Percentiles rank a stretch among this genome's conserved stretches.
Conservation (phyloP, 768 basidiomycete species). For the Termitomyces sp. region DNA sequence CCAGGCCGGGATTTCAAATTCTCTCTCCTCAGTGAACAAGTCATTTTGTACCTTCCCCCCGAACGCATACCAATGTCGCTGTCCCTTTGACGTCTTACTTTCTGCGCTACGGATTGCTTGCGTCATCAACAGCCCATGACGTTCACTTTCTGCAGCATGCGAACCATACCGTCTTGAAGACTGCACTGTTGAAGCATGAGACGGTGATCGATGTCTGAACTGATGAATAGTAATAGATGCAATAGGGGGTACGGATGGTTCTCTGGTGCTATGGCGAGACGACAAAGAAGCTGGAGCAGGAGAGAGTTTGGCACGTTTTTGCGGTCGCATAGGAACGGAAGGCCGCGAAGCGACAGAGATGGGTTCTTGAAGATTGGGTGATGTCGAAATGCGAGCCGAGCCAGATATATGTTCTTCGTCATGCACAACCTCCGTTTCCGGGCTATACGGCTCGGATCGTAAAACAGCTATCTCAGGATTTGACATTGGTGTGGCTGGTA, state of each 20-base stretch:
- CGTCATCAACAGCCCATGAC: conserved; percentile 32
- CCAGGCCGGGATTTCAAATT: conserved; percentile 61
- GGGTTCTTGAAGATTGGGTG: conserved; percentile 7
- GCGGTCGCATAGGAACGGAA: conserved; percentile 2
- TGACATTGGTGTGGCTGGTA: conserved; percentile 22
- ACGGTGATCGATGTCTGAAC: conserved; percentile 13
- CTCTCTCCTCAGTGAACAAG: conserved; percentile 39
- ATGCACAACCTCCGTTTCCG: conserved; percentile 5
- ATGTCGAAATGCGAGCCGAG: conserved; percentile 1
- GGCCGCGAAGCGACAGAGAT: conserved; percentile 3
- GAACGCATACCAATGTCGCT: conserved; percentile 56
- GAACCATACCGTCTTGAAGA: conserved; percentile 16
- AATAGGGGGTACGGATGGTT: conserved; percentile 26
- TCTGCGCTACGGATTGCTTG: conserved; percentile 49
- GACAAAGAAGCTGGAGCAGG: conserved; percentile 4
- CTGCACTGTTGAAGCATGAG: conserved; percentile 16
- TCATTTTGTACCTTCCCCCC: conserved; percentile 53
- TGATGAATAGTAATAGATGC: conserved; percentile 20
- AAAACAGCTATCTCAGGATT: conserved; percentile 27
- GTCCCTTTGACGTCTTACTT: conserved; percentile 44
- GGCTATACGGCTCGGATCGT: conserved; percentile 11
- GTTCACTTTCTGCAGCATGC: conserved; percentile 18
- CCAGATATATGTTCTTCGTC: background rate
- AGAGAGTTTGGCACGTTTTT: conserved; percentile 18
- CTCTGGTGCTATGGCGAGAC: conserved; percentile 11